Evolutionary conservation across 2,329 filamentous ascomycete species (phyloP).

Genomic region (Mycogone perniciosa): DNA sequence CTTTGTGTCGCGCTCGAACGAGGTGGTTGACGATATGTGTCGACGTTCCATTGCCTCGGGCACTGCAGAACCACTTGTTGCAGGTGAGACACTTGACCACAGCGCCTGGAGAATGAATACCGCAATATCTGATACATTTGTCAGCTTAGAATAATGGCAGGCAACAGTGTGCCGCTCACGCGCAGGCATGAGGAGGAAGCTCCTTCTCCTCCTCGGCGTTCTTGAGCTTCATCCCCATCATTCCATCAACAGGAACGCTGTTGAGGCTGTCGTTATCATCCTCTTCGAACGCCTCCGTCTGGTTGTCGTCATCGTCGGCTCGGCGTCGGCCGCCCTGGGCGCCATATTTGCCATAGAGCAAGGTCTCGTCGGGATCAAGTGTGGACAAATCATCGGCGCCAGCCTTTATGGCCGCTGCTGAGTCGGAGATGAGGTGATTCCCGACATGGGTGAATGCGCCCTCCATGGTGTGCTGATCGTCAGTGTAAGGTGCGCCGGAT

Average conservation of each 20-base stretch:
- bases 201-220: conserved; percentile 74
- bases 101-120: conserved; percentile 89
- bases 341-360: conserved; percentile 66
- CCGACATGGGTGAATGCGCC: conserved; percentile 82
- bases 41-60: conserved; percentile 90
- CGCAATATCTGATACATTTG: conserved; percentile 66
- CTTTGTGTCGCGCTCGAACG: conserved; percentile 94
- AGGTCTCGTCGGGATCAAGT: conserved; percentile 71
- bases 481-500: conserved; percentile 6
- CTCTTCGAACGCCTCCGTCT: conserved; percentile 75
- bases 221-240: conserved; percentile 56
- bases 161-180: conserved; percentile 53
- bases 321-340: conserved; percentile 57
- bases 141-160: conserved; percentile 19
- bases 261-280: conserved; percentile 72
- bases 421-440: conserved; percentile 80
- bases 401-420: conserved; percentile 80
- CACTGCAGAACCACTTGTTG: conserved; percentile 99
- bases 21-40: conserved; percentile 98
- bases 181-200: conserved; percentile 90
- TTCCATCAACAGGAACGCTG: conserved; percentile 72
- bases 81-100: conserved; percentile 95
- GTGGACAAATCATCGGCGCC: conserved; percentile 67
- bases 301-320: conserved; percentile 84
- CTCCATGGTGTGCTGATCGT: conserved; percentile 55